Percentiles rank a stretch among this genome's conserved stretches.
Evolutionary conservation across 83 land plant genomes (phyloP).

Genomic region (Thuja plicata): DNA sequence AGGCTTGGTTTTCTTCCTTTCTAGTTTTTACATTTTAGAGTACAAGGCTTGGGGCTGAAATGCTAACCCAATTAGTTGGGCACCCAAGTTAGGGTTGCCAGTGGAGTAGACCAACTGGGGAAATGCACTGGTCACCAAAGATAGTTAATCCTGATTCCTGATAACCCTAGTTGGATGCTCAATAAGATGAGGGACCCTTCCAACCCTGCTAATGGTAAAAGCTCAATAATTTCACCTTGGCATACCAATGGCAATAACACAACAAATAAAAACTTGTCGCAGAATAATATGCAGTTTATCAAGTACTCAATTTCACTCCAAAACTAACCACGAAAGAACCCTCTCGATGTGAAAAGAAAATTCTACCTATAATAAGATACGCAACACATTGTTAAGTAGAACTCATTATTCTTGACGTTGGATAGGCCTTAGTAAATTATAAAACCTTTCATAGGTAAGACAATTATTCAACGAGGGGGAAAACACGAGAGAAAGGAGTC

Average conservation of each 20-base stretch:
- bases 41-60: not conserved
- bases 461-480: not conserved
- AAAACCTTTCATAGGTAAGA: not conserved
- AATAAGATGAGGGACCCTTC: not conserved
- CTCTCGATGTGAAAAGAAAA: not conserved
- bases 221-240: not conserved
- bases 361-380: not conserved
- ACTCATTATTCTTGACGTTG: not conserved
- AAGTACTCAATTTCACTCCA: not conserved
- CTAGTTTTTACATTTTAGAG: not conserved
- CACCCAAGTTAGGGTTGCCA: not conserved
- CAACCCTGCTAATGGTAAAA: not conserved
- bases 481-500: not conserved
- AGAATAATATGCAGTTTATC: not conserved
- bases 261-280: not conserved
- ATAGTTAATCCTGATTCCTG: not conserved
- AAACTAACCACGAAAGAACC: not conserved
- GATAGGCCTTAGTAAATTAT: not conserved
- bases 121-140: not conserved
- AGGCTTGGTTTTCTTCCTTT: not conserved
- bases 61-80: not conserved
- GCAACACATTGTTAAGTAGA: not conserved
- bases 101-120: not conserved
- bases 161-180: not conserved
- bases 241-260: not conserved